Evolutionary conservation across 2,329 filamentous ascomycete genomes (phyloP).

Genomic region (Tolypocladium endophyticum): DNA sequence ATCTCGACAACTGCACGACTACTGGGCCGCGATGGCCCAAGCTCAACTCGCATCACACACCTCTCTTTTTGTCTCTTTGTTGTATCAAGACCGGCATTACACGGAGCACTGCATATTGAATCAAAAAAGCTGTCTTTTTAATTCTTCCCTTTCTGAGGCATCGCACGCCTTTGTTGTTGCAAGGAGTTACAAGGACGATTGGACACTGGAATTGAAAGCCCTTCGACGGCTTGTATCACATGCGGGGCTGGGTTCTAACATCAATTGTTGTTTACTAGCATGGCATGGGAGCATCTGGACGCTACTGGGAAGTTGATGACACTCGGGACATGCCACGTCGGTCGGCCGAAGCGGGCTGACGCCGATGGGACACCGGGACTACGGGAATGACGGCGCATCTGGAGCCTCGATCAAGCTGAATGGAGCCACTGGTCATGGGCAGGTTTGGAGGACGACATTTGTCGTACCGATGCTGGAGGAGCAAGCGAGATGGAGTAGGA

Average conservation of each 20-base stretch:
- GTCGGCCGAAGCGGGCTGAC: conserved; percentile 4
- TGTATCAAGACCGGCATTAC: conserved; percentile 37
- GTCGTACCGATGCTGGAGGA: not conserved
- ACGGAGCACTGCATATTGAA: conserved; percentile 41
- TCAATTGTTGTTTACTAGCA: conserved; percentile 21
- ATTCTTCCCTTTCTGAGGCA: conserved; percentile 11
- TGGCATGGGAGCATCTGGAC: conserved; percentile 21
- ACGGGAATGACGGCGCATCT: conserved; percentile 6
- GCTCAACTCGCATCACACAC: conserved; percentile 8
- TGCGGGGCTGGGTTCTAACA: conserved; percentile 18
- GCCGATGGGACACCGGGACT: conserved; percentile 6
- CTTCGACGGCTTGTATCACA: conserved; percentile 17
- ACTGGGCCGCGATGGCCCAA: conserved; percentile 6
- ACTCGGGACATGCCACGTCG: conserved; percentile 17
- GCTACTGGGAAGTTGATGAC: conserved; percentile 17
- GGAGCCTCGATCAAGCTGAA: not conserved
- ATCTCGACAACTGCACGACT: conserved; percentile 4
- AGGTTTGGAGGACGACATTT: not conserved
- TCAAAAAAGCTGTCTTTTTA: conserved; percentile 16
- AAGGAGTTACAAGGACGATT: conserved; percentile 9
- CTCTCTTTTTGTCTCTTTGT: conserved; percentile 11
- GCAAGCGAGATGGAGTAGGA: conserved; percentile 2
- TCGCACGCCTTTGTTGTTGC: conserved; percentile 5
- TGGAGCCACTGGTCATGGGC: not conserved
- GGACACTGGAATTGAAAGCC: conserved; percentile 13